Base-by-base conservation (phyloP, 176 grass and related monocot genomes). In the Paspalum notatum region DNA sequence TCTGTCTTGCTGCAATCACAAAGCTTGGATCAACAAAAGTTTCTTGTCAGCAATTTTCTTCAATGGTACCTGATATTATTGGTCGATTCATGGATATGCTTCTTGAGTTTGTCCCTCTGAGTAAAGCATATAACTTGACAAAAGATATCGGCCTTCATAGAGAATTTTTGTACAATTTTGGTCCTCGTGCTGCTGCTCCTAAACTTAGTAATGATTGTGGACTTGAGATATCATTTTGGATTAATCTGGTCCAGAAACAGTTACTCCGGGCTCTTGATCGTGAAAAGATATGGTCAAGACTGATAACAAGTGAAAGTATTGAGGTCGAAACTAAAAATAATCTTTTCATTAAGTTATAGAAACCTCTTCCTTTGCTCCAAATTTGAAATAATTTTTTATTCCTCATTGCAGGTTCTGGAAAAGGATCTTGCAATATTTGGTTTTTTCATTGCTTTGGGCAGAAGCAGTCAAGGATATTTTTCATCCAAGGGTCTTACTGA, bases 281-380 rank as follows among this genome's bases (percentile, higher is more conserved):
- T 89, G 96, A 99, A 93, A 99, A 93, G 68, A 99, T 99, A 88
- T 99, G 96, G 96, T 99, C 96, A 82, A 93, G 87, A 88, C 80
- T 99, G 77, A 99, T 90, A 45, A 99, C 96, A 75, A 95, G 90
- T 91, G 96, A 99, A 88, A 95, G 93, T 87, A 99, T 99, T 69
- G 96, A 99, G 96, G 96, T 99, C 86, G 71, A 85, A 68, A 80
- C 74, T 57, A 66, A 76, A 47, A 80, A 14, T 45, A 48, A 68
- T 55, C 7, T 85, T 52, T 73, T 45, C 8, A 5, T 70, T 12
- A 83, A 60, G 50, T 76, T 26, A 75, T 38, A 68, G 39, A 62
- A 66, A 54, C 13, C 20, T 71, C 22, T 58, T 62, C 60, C 40
- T 40, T 64, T 38, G 24, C 67, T 83, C 41, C 83, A 66, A 47